These are phyloP conservation scores for Sphaerostilbella broomeana DNA, from an alignment of 2,329 filamentous ascomycete genomes.

Conservation along the genomic window DNA sequence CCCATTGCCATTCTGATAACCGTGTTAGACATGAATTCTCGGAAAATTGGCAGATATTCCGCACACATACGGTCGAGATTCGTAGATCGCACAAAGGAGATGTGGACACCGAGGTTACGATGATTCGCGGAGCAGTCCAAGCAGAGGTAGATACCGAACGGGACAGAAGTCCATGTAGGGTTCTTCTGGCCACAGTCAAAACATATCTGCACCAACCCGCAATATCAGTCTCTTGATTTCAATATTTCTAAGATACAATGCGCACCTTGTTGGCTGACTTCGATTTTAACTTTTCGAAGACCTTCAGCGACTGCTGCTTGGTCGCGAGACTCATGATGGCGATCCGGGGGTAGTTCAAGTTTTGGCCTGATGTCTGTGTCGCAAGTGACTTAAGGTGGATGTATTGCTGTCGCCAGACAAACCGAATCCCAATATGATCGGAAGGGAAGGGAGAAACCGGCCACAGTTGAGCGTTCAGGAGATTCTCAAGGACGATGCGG, in stretches of 20 bases:
- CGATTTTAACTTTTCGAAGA: conserved; percentile 94
- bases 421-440: too few species aligned
- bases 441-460: too few species aligned
- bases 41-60: neutral
- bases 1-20: conserved; percentile 87
- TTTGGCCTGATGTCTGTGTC: neutral
- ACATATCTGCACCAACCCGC: conserved; percentile 60
- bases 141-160: conserved; percentile 95
- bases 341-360: conserved; percentile 11
- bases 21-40: conserved; percentile 15
- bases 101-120: conserved; percentile 95
- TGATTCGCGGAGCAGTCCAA: conserved; percentile 97
- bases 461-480: conserved; percentile 34
- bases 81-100: conserved; percentile 96
- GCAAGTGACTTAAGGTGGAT: too few species aligned
- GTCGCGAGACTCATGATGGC: conserved; percentile 65
- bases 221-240: neutral
- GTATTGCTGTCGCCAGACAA: too few species aligned
- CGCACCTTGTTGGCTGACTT: conserved; percentile 91
- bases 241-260: neutral
- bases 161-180: conserved; percentile 96
- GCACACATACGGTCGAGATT: conserved; percentile 84
- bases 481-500: conserved; percentile 27
- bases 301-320: conserved; percentile 91
- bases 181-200: conserved; percentile 98